Conservation (phyloP, 495 filamentous ascomycete genomes). For the Ramalina intermedia region DNA sequence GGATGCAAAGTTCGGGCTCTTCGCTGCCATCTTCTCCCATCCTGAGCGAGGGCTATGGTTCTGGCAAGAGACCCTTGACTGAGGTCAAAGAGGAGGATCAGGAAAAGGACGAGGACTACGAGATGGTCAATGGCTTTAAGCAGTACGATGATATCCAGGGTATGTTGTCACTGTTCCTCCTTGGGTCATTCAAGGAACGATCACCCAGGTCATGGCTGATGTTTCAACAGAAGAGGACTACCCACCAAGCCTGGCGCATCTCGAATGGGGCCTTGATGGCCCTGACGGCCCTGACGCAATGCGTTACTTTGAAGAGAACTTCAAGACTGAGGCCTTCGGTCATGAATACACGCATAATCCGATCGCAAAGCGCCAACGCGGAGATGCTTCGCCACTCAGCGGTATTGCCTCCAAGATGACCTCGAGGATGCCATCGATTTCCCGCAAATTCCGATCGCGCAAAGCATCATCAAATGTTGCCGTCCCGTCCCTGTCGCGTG, state of each 20-base stretch:
- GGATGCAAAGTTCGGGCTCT: conserved; percentile 40
- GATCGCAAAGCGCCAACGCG: conserved; percentile 46
- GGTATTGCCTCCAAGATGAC: conserved; percentile 45
- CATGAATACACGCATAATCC: conserved; percentile 38
- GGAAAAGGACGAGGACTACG: conserved; percentile 25
- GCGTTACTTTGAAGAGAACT: conserved; percentile 42
- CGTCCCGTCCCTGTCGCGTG: conserved; percentile 32
- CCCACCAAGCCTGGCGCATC: conserved; percentile 11
- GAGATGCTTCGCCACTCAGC: conserved; percentile 44
- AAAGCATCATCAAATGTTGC: conserved; percentile 30
- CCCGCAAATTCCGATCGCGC: conserved; percentile 45
- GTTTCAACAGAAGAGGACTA: not conserved
- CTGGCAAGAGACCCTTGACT: conserved; percentile 29
- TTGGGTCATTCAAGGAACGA: not conserved
- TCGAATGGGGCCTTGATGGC: conserved; percentile 3
- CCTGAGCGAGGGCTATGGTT: conserved; percentile 31
- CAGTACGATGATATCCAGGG: conserved; percentile 1
- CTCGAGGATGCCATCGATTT: conserved; percentile 50
- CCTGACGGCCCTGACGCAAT: conserved; percentile 4
- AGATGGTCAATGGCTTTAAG: conserved; percentile 17
- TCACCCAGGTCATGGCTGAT: not conserved
- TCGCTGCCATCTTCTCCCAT: conserved; percentile 41
- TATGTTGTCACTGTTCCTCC: not conserved
- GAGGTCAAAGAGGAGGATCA: conserved; percentile 39
- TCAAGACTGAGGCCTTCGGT: conserved; percentile 43